Conservation (phyloP, 1,139 yeast genomes). For the Candida sojae region DNA sequence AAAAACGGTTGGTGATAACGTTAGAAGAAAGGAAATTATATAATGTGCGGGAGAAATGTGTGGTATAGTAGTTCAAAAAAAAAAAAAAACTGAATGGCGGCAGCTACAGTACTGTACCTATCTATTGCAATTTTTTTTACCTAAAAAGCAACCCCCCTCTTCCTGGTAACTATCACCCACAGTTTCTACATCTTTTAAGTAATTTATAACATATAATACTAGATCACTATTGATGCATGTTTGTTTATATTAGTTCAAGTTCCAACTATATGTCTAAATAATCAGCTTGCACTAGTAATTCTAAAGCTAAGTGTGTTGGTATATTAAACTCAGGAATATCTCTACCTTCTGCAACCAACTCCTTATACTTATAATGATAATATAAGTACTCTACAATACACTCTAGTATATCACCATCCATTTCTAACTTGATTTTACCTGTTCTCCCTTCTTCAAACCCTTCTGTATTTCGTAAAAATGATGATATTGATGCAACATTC, state of each 20-base stretch:
- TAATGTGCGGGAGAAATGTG: too few species aligned
- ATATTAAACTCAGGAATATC: constrained; percentile 83
- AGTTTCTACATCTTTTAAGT: background rate
- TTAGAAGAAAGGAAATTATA: too few species aligned
- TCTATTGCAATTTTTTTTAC: background rate
- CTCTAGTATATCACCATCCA: constrained; percentile 73
- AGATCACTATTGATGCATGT: background rate
- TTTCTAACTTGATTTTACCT: constrained; percentile 54
- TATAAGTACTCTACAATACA: constrained; percentile 86
- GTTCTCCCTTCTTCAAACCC: constrained; percentile 57
- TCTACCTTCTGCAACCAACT: constrained; percentile 48
- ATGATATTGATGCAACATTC: constrained; percentile 83
- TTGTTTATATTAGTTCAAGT: background rate
- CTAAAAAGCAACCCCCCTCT: too few species aligned
- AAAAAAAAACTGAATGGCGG: too few species aligned
- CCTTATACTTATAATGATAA: constrained; percentile 71
- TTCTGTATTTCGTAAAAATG: constrained; percentile 73
- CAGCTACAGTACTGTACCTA: too few species aligned
- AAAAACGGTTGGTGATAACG: background rate
- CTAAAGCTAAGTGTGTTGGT: constrained; percentile 93
- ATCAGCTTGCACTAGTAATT: constrained; percentile 88
- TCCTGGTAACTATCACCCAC: background rate
- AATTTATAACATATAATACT: background rate
- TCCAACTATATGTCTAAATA: constrained; percentile 58
- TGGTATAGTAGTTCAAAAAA: too few species aligned